Conservation (phyloP, 495 filamentous ascomycete genomes). For the Neurospora sp. region DNA sequence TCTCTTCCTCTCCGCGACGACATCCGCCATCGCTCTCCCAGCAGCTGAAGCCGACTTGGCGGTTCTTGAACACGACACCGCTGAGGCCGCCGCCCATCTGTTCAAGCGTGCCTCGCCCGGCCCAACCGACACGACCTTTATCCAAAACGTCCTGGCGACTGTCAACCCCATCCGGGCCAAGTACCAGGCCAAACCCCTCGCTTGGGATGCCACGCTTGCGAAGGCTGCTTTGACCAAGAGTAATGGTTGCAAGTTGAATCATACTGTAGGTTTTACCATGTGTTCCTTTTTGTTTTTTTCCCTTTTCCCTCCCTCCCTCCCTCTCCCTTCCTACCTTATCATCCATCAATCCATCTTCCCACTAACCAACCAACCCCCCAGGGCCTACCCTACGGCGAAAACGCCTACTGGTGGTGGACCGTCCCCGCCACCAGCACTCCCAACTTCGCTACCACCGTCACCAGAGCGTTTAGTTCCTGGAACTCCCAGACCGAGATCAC, state of each 20-base stretch:
- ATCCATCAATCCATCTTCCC: too few species aligned
- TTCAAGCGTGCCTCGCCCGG: slow-evolving; percentile 5
- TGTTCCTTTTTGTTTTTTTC: background rate
- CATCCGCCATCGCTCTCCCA: background rate
- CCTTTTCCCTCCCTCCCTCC: too few species aligned
- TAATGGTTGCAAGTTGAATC: slow-evolving; percentile 13
- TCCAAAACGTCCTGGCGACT: slow-evolving; percentile 2
- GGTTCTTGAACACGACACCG: background rate
- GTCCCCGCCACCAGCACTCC: background rate
- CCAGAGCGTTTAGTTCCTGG: slow-evolving; percentile 9
- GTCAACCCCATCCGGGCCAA: slow-evolving; percentile 9
- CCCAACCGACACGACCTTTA: slow-evolving; percentile 8
- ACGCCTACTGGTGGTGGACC: slow-evolving; percentile 12
- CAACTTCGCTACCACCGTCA: slow-evolving; percentile 2
- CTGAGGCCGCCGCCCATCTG: background rate
- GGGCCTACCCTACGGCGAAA: slow-evolving; percentile 14
- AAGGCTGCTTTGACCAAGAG: slow-evolving; percentile 5
- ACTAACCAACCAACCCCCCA: background rate
- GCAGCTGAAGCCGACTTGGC: background rate
- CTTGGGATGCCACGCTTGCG: slow-evolving; percentile 11
- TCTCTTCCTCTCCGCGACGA: background rate
- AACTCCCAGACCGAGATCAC: slow-evolving; percentile 3
- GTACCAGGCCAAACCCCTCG: slow-evolving; percentile 1
- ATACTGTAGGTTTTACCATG: slow-evolving; percentile 1
- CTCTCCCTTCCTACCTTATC: too few species aligned